phyloP scores from a whole-genome alignment of 1,284 basidiomycete species.

The Ustilago xerochloae region DNA sequence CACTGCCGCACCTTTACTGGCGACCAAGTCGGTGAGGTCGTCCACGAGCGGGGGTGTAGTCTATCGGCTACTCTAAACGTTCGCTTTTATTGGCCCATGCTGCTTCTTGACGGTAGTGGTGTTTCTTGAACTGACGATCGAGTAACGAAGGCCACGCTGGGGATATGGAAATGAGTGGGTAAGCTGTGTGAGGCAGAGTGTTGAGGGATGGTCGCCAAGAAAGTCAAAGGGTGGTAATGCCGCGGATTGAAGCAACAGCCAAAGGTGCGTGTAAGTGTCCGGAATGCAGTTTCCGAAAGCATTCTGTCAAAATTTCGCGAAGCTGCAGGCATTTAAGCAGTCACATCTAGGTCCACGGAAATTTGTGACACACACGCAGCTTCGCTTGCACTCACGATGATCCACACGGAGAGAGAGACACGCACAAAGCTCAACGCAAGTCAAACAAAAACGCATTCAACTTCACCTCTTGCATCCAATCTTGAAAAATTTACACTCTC shows the following conservation, averaged over 20 bases:
- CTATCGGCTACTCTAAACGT: no score
- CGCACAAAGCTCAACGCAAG: no score
- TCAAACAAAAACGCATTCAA: no score
- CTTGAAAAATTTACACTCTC: background rate
- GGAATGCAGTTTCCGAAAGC: background rate
- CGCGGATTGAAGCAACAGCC: constrained; percentile 1
- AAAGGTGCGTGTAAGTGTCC: background rate
- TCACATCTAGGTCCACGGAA: background rate
- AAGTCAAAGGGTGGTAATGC: no score
- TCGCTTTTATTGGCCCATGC: background rate
- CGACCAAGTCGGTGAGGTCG: no score
- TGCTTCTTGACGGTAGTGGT: background rate
- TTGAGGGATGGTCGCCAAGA: background rate
- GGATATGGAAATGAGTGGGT: background rate
- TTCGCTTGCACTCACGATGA: background rate
- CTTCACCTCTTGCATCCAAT: no score
- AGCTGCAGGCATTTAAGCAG: background rate
- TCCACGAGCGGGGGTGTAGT: no score
- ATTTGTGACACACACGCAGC: constrained; percentile 1
- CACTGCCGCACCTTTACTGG: no score
- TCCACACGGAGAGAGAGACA: no score
- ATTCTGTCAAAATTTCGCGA: background rate
- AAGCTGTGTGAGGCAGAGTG: background rate
- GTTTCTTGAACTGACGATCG: no score
- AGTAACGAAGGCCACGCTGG: no score